Conservation (phyloP, 2,329 filamentous ascomycete species). For the Ustulina deusta region DNA sequence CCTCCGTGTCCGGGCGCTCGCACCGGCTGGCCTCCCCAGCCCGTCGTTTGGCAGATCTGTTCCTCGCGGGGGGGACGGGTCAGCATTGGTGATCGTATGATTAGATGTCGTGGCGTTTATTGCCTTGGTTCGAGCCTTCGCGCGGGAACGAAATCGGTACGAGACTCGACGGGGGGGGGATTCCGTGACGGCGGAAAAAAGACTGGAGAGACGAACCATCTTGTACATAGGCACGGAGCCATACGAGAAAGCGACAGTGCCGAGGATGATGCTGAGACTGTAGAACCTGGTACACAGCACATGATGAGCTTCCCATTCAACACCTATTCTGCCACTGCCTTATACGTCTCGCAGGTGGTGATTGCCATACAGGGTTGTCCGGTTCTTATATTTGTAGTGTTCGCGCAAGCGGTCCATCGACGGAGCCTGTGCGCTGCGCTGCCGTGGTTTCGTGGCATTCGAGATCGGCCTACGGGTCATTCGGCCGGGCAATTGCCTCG, state of each 20-base stretch:
- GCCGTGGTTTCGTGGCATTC: constrained; percentile 39
- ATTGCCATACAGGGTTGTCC: constrained; percentile 69
- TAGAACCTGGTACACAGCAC: constrained; percentile 69
- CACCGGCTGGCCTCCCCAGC: constrained; percentile 93
- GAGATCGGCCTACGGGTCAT: constrained; percentile 43
- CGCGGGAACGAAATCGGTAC: neutral
- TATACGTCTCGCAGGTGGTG: neutral
- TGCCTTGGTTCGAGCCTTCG: neutral
- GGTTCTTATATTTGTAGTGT: constrained; percentile 75
- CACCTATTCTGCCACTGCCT: neutral
- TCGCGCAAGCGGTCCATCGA: constrained; percentile 74
- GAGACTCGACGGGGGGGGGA: constrained; percentile 30
- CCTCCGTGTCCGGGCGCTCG: constrained; percentile 78
- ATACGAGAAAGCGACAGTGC: constrained; percentile 83
- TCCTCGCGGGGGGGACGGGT: constrained; percentile 7
- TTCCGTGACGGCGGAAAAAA: neutral
- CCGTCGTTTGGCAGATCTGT: constrained; percentile 84
- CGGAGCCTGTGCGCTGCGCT: constrained; percentile 54
- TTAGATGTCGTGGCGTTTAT: neutral
- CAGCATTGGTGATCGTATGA: constrained; percentile 20
- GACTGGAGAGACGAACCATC: constrained; percentile 67
- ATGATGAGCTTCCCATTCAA: constrained; percentile 40
- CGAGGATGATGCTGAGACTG: constrained; percentile 79
- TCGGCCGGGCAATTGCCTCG: constrained; percentile 37
- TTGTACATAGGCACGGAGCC: constrained; percentile 89